Conservation (phyloP, 768 basidiomycete species). For the Suillus hirtellus region DNA sequence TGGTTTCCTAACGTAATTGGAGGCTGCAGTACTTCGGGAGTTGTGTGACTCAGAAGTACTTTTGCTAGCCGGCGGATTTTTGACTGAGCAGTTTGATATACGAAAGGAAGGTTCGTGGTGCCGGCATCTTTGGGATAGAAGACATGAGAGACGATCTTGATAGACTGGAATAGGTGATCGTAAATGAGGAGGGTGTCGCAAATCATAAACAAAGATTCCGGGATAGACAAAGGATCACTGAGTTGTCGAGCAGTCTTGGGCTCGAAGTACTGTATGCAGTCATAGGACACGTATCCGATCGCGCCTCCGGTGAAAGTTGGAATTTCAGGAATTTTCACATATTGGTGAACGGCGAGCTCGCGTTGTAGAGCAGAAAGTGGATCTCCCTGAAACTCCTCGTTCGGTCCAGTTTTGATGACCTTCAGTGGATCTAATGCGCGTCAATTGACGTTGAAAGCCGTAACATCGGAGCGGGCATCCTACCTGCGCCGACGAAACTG, state of each 20-base stretch:
- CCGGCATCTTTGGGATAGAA: conserved; percentile 76
- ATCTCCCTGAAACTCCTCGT: conserved; percentile 82
- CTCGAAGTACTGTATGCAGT: conserved; percentile 96
- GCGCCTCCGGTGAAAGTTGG: conserved; percentile 97
- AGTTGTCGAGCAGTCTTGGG: conserved; percentile 82
- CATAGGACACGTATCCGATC: conserved; percentile 96
- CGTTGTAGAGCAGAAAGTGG: conserved; percentile 83
- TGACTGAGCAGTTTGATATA: conserved; percentile 85
- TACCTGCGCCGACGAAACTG: conserved; percentile 95
- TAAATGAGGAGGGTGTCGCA: conserved; percentile 94
- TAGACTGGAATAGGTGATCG: conserved; percentile 92
- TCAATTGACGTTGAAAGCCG: conserved; percentile 1
- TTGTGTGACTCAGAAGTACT: conserved; percentile 49
- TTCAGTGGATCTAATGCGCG: conserved; percentile 80
- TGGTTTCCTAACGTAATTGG: conserved; percentile 64
- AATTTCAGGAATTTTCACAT: conserved; percentile 88
- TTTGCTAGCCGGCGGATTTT: conserved; percentile 84
- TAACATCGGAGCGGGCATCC: conserved; percentile 24
- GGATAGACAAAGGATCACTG: conserved; percentile 80
- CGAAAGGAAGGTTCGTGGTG: conserved; percentile 69
- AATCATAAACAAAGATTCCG: conserved; percentile 96
- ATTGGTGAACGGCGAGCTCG: conserved; percentile 84
- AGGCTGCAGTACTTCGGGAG: conserved; percentile 68
- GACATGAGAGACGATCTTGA: conserved; percentile 97
- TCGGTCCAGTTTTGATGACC: conserved; percentile 84